Conservation (phyloP, 352 stramenopile genomes). For the Globisporangium viniferum region DNA sequence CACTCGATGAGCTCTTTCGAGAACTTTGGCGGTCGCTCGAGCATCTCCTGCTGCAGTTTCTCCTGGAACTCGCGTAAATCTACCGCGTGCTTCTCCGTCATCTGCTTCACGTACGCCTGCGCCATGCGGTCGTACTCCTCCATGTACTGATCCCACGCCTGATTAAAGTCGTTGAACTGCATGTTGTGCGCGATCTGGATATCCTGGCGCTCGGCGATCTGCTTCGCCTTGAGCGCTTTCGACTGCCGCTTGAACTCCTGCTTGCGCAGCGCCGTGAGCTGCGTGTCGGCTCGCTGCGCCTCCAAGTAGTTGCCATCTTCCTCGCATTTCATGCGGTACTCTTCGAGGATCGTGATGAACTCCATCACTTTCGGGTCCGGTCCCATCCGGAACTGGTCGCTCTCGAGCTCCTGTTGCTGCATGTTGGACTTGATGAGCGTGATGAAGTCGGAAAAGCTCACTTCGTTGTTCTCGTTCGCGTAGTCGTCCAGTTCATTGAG, state of each 20-base stretch:
- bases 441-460: conserved; percentile 69
- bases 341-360: conserved; percentile 92
- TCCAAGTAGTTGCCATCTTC: conserved; percentile 94
- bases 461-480: conserved; percentile 40
- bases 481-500: conserved; percentile 69
- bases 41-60: conserved; percentile 84
- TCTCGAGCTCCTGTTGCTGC: conserved; percentile 39
- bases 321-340: conserved; percentile 93
- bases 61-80: conserved; percentile 89
- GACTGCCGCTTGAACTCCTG: conserved; percentile 92
- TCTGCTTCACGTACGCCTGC: conserved; percentile 92
- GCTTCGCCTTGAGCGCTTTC: conserved; percentile 87
- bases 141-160: conserved; percentile 94
- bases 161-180: conserved; percentile 94
- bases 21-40: conserved; percentile 89
- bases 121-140: conserved; percentile 95
- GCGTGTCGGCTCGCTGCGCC: conserved; percentile 84
- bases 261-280: conserved; percentile 84
- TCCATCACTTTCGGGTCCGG: conserved; percentile 91
- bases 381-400: conserved; percentile 48
- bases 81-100: conserved; percentile 88
- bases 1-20: conserved; percentile 94
- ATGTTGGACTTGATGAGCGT: conserved; percentile 47
- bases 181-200: conserved; percentile 96
- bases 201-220: conserved; percentile 91